Conservation (phyloP, 2,329 filamentous ascomycete genomes). For the Aspergillus spinulosporus region DNA sequence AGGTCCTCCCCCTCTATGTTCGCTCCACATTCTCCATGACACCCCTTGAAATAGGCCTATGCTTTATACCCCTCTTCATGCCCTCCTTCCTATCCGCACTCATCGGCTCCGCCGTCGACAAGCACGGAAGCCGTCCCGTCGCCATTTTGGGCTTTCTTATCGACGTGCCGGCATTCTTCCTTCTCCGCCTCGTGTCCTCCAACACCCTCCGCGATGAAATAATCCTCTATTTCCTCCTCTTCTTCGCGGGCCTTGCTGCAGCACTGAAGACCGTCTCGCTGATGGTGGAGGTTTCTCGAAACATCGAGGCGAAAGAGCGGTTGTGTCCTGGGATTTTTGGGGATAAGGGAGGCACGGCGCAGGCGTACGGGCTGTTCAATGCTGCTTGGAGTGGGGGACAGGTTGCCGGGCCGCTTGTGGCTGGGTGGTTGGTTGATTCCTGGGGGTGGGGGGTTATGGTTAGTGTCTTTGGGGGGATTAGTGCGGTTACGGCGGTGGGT, state of each 20-base stretch:
- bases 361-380: constrained; percentile 60
- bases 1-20: constrained; percentile 58
- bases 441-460: constrained; percentile 57
- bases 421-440: constrained; percentile 48
- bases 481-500: constrained; percentile 52
- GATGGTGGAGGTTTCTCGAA: constrained; percentile 67
- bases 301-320: constrained; percentile 56
- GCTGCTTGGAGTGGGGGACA: constrained; percentile 54
- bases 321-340: constrained; percentile 54
- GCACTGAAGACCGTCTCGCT: constrained; percentile 62
- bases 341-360: constrained; percentile 56
- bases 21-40: constrained; percentile 57
- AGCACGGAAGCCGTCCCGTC: constrained; percentile 63
- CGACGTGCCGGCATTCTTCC: constrained; percentile 61
- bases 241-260: constrained; percentile 58
- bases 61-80: constrained; percentile 60
- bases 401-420: constrained; percentile 54
- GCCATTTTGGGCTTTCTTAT: constrained; percentile 57
- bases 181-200: constrained; percentile 63
- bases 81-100: constrained; percentile 62
- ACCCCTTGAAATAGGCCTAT: constrained; percentile 57
- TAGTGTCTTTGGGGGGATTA: constrained; percentile 53
- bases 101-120: constrained; percentile 53
- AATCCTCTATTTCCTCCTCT: constrained; percentile 63
- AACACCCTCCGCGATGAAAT: constrained; percentile 62